Evolutionary conservation across 2,329 filamentous ascomycete species (phyloP).

Genomic region (Fusarium annulatum): DNA sequence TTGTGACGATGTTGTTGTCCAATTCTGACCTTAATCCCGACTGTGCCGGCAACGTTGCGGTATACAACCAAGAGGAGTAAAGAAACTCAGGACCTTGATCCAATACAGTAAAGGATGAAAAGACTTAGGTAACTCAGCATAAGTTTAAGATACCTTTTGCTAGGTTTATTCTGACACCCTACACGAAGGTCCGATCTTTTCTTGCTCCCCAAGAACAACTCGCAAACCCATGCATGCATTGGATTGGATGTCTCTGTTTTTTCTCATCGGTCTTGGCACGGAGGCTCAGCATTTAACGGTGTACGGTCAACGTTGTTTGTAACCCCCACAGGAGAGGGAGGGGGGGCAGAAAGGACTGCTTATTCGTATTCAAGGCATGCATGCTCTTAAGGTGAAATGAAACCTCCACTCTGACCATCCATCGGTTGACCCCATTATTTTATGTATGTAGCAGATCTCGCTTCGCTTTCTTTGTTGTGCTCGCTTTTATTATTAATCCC

Average conservation of each 20-base stretch:
- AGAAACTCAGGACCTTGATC: not conserved
- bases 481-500: constrained; percentile 19
- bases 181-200: not conserved
- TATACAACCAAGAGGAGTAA: not conserved
- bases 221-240: constrained; percentile 8
- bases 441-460: constrained; percentile 27
- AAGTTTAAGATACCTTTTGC: not conserved
- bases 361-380: constrained; percentile 33
- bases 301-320: not conserved
- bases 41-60: constrained; percentile 35
- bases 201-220: constrained; percentile 15
- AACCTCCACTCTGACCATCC: constrained; percentile 31
- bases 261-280: constrained; percentile 26
- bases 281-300: constrained; percentile 30
- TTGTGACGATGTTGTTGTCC: constrained; percentile 24
- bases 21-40: not conserved
- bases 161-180: not conserved
- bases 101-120: not conserved
- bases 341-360: not conserved
- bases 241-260: not conserved
- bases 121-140: not conserved
- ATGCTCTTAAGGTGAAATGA: constrained; percentile 35
- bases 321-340: not conserved
- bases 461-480: constrained; percentile 5
- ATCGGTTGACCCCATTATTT: constrained; percentile 19